Percentiles rank a stretch among this genome's conserved stretches.
phyloP scores from a whole-genome alignment of 805 yeast genomes.

The Pichia rugopelliculosa region DNA sequence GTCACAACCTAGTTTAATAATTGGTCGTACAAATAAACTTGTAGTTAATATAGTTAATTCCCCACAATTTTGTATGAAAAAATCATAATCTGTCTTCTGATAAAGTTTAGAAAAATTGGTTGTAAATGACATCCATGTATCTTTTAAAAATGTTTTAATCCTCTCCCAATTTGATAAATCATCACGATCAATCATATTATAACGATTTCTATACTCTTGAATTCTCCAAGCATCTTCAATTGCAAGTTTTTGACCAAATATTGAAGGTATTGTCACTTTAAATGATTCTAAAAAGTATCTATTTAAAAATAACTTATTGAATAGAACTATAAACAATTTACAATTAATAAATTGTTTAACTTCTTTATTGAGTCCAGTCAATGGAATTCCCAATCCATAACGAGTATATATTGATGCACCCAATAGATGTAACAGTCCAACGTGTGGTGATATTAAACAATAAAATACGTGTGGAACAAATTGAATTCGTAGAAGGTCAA shows the following conservation, averaged over 20 bases:
- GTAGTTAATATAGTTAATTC: background rate
- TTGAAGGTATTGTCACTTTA: slow-evolving; percentile 1
- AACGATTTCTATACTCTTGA: slow-evolving; percentile 1
- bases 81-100: background rate
- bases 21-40: background rate
- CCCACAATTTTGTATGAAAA: background rate
- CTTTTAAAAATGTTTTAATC: background rate
- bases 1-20: background rate
- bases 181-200: background rate
- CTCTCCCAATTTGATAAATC: background rate
- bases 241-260: slow-evolving; percentile 2
- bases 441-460: background rate
- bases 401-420: background rate
- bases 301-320: slow-evolving; percentile 2
- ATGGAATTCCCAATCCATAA: background rate
- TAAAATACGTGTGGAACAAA: slow-evolving; percentile 1
- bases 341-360: background rate
- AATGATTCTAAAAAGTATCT: slow-evolving; percentile 3
- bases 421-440: background rate
- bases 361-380: background rate
- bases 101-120: slow-evolving; percentile 1
- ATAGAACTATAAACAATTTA: background rate
- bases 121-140: background rate
- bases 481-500: background rate
- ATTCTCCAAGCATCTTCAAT: slow-evolving; percentile 2